Evolutionary conservation across 164 flowering plant genomes (phyloP).

Genomic region (Nelumbo lutea): DNA sequence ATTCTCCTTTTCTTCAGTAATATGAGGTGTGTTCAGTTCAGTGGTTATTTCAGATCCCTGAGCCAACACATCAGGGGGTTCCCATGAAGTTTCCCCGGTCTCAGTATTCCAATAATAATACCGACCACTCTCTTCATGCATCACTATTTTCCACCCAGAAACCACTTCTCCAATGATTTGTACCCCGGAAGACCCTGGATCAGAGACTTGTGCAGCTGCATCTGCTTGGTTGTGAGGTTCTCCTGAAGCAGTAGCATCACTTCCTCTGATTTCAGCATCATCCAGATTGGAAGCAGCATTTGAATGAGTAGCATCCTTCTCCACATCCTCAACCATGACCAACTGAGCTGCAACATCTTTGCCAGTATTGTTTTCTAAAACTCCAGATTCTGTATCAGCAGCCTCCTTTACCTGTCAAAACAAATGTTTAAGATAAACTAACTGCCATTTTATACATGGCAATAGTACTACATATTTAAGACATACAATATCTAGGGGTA

Average conservation of each 20-base stretch:
- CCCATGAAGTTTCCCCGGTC: constrained; percentile 99
- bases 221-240: constrained; percentile 20
- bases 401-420: constrained; percentile 30
- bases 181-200: constrained; percentile 29
- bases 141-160: constrained; percentile 73
- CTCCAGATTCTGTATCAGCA: constrained; percentile 16
- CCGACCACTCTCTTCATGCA: constrained; percentile 76
- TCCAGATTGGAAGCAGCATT: constrained; percentile 21
- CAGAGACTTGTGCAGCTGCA: constrained; percentile 20
- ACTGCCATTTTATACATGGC: background rate
- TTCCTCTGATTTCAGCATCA: constrained; percentile 19
- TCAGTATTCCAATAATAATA: constrained; percentile 88
- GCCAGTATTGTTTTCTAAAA: constrained; percentile 14
- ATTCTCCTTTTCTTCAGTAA: constrained; percentile 19
- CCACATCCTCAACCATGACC: constrained; percentile 22
- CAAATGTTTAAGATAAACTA: background rate
- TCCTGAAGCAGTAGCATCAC: constrained; percentile 9
- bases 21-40: constrained; percentile 22
- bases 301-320: constrained; percentile 16
- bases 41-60: constrained; percentile 24
- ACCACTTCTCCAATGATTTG: constrained; percentile 44
- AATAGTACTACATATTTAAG: background rate
- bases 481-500: too few relatives aligned
- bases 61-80: constrained; percentile 51
- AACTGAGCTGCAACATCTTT: constrained; percentile 19